Evolutionary conservation across 129 eudicot genomes (phyloP).

Genomic region (Lactuca sativa): DNA sequence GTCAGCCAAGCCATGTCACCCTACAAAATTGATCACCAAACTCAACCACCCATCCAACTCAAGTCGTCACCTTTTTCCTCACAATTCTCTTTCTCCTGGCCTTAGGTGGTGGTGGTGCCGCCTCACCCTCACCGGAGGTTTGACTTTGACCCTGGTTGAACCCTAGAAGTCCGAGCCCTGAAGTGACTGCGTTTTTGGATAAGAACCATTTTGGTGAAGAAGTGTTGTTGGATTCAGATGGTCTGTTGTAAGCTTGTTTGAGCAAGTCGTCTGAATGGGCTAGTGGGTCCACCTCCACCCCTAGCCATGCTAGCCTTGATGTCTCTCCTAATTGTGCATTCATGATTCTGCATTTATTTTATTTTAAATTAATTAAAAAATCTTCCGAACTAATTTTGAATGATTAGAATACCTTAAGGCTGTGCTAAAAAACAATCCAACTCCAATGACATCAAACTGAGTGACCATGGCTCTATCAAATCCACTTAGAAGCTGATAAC

Average conservation of each 20-base stretch:
- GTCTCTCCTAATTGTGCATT: conserved; percentile 92
- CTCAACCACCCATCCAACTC: conserved; percentile 22
- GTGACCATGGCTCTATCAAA: conserved; percentile 69
- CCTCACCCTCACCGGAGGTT: conserved; percentile 47
- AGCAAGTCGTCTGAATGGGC: conserved; percentile 69
- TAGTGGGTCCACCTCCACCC: conserved; percentile 83
- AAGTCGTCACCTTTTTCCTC: conserved; percentile 65
- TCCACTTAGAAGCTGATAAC: conserved; percentile 87
- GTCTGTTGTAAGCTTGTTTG: conserved; percentile 70
- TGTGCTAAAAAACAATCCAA: conserved; percentile 71
- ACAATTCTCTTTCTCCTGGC: conserved; percentile 81
- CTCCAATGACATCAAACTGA: conserved; percentile 90
- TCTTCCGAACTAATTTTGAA: too few species aligned
- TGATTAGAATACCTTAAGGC: conserved; percentile 56
- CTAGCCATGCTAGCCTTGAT: conserved; percentile 92
- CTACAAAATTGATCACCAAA: conserved; percentile 47
- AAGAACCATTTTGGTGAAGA: conserved; percentile 83
- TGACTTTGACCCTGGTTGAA: conserved; percentile 56
- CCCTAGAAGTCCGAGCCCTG: conserved; percentile 91
- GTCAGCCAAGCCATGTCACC: conserved; percentile 7
- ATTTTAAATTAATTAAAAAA: background rate
- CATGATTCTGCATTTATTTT: conserved; percentile 54
- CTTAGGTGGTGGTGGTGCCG: conserved; percentile 50
- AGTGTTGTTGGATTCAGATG: conserved; percentile 49
- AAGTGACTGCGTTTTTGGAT: conserved; percentile 73